Percentiles rank a stretch among this genome's conserved stretches.
Conservation (phyloP, 2,329 filamentous ascomycete species). For the Bimuria novae-zelandiae region DNA sequence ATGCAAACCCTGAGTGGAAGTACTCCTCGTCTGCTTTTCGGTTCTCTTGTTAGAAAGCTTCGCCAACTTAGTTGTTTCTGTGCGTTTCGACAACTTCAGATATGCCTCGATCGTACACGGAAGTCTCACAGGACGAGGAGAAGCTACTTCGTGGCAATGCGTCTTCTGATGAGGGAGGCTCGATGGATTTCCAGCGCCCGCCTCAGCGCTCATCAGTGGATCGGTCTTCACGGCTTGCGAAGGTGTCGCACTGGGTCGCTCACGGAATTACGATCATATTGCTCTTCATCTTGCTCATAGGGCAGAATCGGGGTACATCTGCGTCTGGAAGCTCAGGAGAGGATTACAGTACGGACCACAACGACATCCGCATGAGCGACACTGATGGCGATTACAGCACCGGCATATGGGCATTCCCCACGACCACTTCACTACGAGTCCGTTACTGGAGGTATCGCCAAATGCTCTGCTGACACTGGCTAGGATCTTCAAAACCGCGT, state of each 20-base stretch:
- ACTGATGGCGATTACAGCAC: neutral
- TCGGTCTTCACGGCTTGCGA: neutral
- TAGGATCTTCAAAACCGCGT: conserved; percentile 8
- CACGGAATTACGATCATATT: too few relatives aligned
- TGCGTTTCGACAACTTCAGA: too few relatives aligned
- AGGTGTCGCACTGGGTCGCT: neutral
- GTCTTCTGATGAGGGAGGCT: conserved; percentile 1
- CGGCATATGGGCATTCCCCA: neutral
- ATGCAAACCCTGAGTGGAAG: too few relatives aligned
- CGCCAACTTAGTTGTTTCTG: too few relatives aligned
- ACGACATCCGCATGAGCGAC: too few relatives aligned
- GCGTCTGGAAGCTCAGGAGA: too few relatives aligned
- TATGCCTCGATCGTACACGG: neutral
- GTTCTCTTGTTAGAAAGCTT: too few relatives aligned
- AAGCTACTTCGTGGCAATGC: neutral
- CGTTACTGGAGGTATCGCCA: neutral
- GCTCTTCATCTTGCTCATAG: too few relatives aligned
- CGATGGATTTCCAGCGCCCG: neutral
- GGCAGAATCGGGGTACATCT: too few relatives aligned
- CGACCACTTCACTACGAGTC: conserved; percentile 3
- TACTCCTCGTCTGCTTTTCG: too few relatives aligned
- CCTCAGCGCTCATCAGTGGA: neutral
- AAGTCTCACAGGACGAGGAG: conserved; percentile 4
- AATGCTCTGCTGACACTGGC: neutral
- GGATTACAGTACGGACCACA: too few relatives aligned